Conservation (phyloP, 352 stramenopile genomes). For the Elongisporangium senticosum region DNA sequence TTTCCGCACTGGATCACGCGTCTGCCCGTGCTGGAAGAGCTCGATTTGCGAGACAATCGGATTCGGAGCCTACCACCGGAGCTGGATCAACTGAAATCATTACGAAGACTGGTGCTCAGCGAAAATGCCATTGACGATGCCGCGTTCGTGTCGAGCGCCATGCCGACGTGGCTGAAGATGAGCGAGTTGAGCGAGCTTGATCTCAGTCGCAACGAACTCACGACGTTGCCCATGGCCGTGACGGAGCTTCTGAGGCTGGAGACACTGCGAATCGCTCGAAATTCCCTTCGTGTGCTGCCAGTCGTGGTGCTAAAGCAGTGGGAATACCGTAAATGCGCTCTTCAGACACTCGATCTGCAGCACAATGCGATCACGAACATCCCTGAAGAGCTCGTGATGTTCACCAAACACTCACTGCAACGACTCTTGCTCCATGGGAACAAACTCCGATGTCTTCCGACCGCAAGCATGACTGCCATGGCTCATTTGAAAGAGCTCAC, state of each 20-base stretch:
- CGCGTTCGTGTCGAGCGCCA: constrained; percentile 9
- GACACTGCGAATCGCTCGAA: constrained; percentile 12
- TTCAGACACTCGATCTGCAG: constrained; percentile 17
- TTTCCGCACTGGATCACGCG: constrained; percentile 17
- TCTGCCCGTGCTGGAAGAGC: constrained; percentile 16
- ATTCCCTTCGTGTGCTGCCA: constrained; percentile 13
- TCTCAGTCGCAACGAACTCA: constrained; percentile 23
- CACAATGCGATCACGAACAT: constrained; percentile 15
- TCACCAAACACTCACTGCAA: constrained; percentile 19
- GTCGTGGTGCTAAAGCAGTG: constrained; percentile 9
- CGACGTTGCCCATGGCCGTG: constrained; percentile 8
- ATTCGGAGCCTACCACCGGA: constrained; percentile 11
- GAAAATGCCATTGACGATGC: constrained; percentile 10
- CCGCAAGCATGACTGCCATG: constrained; percentile 3
- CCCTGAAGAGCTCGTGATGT: constrained; percentile 11
- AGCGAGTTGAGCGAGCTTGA: constrained; percentile 20
- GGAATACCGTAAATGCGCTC: constrained; percentile 2
- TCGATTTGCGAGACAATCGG: constrained; percentile 34
- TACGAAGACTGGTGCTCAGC: constrained; percentile 16
- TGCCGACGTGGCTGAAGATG: constrained; percentile 12
- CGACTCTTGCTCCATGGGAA: constrained; percentile 39
- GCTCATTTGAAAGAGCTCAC: constrained; percentile 24
- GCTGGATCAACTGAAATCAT: constrained; percentile 9
- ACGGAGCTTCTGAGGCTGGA: constrained; percentile 6
- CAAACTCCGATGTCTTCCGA: constrained; percentile 26